phyloP scores from a whole-genome alignment of 2,329 filamentous ascomycete genomes.

The Trichoderma harzianum region DNA sequence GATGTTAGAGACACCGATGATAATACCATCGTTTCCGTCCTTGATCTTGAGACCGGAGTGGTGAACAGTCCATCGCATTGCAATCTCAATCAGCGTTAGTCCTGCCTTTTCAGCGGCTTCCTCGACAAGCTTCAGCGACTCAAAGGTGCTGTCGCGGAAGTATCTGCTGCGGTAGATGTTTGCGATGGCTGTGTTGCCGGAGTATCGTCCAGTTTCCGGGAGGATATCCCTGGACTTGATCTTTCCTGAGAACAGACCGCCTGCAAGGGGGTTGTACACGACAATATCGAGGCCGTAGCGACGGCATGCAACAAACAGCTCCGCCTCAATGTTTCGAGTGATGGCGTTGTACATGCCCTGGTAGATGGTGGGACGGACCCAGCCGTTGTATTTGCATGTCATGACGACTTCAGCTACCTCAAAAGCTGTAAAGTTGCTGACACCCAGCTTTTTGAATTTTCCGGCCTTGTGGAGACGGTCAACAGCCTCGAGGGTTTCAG shows the following conservation, averaged over 20 bases:
- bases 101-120: conserved; percentile 63
- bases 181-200: conserved; percentile 53
- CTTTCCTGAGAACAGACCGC: conserved; percentile 67
- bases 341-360: conserved; percentile 87
- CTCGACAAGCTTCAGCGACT: conserved; percentile 67
- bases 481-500: conserved; percentile 72
- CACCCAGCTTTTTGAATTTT: conserved; percentile 75
- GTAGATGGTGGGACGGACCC: conserved; percentile 80
- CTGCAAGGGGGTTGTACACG: conserved; percentile 19
- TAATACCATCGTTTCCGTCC: conserved; percentile 55
- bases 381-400: conserved; percentile 73
- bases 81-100: conserved; percentile 68
- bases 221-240: conserved; percentile 63
- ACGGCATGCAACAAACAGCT: conserved; percentile 66
- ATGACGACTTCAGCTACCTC: conserved; percentile 84
- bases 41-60: conserved; percentile 59
- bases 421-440: conserved; percentile 83
- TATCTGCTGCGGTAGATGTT: conserved; percentile 63
- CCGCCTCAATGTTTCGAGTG: conserved; percentile 69
- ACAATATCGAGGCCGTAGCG: conserved; percentile 20
- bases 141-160: conserved; percentile 62
- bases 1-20: conserved; percentile 57
- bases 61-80: conserved; percentile 69
- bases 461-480: conserved; percentile 81
- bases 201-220: conserved; percentile 68